Conservation (phyloP, 768 basidiomycete genomes). For the Boletus rubroflammeus region DNA sequence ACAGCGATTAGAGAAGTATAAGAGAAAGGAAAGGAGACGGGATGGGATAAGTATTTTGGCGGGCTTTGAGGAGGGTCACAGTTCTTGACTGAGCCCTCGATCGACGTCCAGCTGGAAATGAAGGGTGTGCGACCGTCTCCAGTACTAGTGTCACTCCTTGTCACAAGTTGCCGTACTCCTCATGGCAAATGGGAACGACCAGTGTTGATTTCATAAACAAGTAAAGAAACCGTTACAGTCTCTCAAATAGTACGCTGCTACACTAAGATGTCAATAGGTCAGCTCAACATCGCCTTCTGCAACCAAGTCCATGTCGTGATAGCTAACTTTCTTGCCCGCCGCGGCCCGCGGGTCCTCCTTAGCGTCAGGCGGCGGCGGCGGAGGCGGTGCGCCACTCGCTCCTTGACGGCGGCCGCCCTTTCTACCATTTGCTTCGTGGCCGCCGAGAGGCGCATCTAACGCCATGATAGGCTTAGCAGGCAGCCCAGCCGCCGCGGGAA, state of each 20-base stretch:
- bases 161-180: constrained; percentile 27
- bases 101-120: constrained; percentile 26
- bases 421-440: constrained; percentile 29
- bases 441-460: constrained; percentile 49
- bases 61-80: constrained; percentile 11
- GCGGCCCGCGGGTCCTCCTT: constrained; percentile 92
- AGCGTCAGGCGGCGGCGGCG: constrained; percentile 82
- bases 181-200: constrained; percentile 23
- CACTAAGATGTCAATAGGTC: constrained; percentile 34
- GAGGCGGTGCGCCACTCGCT: constrained; percentile 50
- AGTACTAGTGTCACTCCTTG: constrained; percentile 28
- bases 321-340: constrained; percentile 85
- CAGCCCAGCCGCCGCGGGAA: constrained; percentile 67
- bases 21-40: constrained; percentile 18
- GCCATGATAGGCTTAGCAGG: constrained; percentile 73
- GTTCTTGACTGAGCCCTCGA: constrained; percentile 24
- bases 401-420: constrained; percentile 39
- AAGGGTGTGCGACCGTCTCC: constrained; percentile 12
- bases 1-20: constrained; percentile 8
- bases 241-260: constrained; percentile 26
- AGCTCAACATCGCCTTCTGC: constrained; percentile 75
- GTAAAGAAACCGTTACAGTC: constrained; percentile 16
- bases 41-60: constrained; percentile 14
- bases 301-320: constrained; percentile 93
- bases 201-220: constrained; percentile 30